A percentile compares a stretch with the other conserved stretches of the same genome.
These are phyloP conservation scores for Polytolypa hystricis DNA, from an alignment of 2,329 filamentous ascomycete species.

Conservation along the genomic window DNA sequence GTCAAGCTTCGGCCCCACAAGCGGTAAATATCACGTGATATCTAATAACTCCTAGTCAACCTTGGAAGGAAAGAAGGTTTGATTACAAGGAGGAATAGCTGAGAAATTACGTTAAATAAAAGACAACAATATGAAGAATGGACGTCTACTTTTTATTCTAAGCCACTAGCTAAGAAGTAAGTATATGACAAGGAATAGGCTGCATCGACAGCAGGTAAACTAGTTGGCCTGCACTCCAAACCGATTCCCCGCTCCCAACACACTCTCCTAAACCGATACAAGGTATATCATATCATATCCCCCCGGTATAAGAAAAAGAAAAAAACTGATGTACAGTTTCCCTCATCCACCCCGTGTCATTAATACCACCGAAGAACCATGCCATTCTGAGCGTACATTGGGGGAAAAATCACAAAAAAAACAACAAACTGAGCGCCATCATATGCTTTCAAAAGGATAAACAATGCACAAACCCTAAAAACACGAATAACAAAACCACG, in stretches of 20 bases:
- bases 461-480: constrained; percentile 9
- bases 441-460: constrained; percentile 8
- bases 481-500: constrained; percentile 8
- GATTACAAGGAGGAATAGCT: not conserved
- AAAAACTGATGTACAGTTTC: constrained; percentile 4
- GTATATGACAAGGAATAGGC: constrained; percentile 8
- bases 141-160: constrained; percentile 9
- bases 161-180: constrained; percentile 5
- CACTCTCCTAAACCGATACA: not conserved
- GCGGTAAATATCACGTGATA: too few relatives aligned
- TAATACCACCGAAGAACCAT: constrained; percentile 5
- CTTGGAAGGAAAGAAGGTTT: not conserved
- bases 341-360: not conserved
- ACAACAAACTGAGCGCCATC: constrained; percentile 10
- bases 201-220: constrained; percentile 6
- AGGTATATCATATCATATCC: not conserved
- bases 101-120: too few relatives aligned
- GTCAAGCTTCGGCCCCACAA: too few relatives aligned
- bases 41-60: not conserved
- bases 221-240: constrained; percentile 34
- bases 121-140: too few relatives aligned
- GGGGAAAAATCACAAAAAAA: not conserved
- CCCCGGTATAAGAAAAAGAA: not conserved
- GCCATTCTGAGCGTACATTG: constrained; percentile 10
- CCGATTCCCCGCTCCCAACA: not conserved